phyloP scores from a whole-genome alignment of 2,329 filamentous ascomycete species.

The Periglandula ipomoeae region DNA sequence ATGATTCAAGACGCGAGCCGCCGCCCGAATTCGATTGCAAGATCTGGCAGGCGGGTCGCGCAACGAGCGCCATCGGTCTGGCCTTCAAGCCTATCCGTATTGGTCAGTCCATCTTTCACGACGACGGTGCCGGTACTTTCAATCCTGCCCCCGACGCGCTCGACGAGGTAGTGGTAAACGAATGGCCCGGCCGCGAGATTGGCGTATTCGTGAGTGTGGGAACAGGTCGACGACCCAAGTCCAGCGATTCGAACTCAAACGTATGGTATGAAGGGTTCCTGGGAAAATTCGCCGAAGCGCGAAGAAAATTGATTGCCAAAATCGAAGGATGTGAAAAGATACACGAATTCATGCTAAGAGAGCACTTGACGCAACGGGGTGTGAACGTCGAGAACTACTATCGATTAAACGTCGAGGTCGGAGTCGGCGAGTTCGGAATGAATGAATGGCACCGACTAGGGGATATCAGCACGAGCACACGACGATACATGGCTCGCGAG shows the following conservation, averaged over 20 bases:
- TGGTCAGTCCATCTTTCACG: constrained; percentile 87
- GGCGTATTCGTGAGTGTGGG: constrained; percentile 89
- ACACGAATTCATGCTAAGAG: constrained; percentile 75
- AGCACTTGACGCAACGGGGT: constrained; percentile 65
- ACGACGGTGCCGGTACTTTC: constrained; percentile 85
- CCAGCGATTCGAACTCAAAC: constrained; percentile 59
- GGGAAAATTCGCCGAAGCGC: constrained; percentile 85
- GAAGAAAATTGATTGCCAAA: constrained; percentile 74
- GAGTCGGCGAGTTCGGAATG: constrained; percentile 96
- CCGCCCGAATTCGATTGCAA: constrained; percentile 87
- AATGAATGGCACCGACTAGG: constrained; percentile 94
- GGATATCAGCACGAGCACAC: constrained; percentile 88
- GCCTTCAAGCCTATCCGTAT: constrained; percentile 96
- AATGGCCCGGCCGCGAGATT: constrained; percentile 90
- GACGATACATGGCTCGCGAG: constrained; percentile 66
- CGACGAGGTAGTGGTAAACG: constrained; percentile 84
- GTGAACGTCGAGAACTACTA: constrained; percentile 90
- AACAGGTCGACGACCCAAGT: constrained; percentile 71
- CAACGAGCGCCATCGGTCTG: constrained; percentile 82
- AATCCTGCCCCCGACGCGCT: constrained; percentile 80
- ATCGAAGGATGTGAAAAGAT: constrained; percentile 93
- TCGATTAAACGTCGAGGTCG: constrained; percentile 91
- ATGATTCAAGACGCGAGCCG: constrained; percentile 88
- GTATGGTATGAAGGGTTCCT: constrained; percentile 93
- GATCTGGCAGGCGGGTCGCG: constrained; percentile 93